Base-by-base conservation (phyloP, 371 early-diverging fungal species). In the Choanephora cucurbitarum region DNA sequence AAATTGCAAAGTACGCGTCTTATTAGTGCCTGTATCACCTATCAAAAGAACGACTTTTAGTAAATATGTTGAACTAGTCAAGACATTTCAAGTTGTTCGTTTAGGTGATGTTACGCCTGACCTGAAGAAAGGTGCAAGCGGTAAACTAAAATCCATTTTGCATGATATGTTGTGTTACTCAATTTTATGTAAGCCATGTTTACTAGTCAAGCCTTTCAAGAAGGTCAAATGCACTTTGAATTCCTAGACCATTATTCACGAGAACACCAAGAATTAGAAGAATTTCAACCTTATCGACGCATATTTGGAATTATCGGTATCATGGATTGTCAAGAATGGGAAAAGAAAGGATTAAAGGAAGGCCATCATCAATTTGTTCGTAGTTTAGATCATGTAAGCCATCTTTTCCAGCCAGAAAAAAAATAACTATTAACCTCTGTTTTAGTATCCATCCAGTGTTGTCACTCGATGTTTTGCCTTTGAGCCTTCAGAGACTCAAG, bases 291-390 rank as follows among this genome's bases (percentile, higher is more conserved):
- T 54, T 82, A 88, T 67, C 69, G 88, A 40, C 87, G 89, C 34
- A 75, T 91, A 37, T 84, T 91, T 75, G 92, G 90, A 60, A 89
- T 91, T 19, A 86, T 91, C 72, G 92, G 91, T 43, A 89, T 91
- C 43, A 87, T 89, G 87, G 85, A 91, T 62, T 91, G 93, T 65
- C 80, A 82, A 62, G 89, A 90, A 59, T 87, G 83, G 82, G 73
- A 82, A 34, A 77, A 79, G 40, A 75, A 74, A 40, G 78, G 82
- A 59, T 62, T 93, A 33, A 67, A 72, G 13, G 83, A 90, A 66
- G 86, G 87, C 8, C 75, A 79, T 57, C 70, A 76, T 41, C 72
- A 80, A 42, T 91, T 91, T 63, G 82, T 81, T 21, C 70, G 79
- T 39, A 80, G 82, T 24, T 62, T 85, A 2, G 70, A 81, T 55